Conservation (phyloP, 805 yeast species). For the Pichia ethanolica region DNA sequence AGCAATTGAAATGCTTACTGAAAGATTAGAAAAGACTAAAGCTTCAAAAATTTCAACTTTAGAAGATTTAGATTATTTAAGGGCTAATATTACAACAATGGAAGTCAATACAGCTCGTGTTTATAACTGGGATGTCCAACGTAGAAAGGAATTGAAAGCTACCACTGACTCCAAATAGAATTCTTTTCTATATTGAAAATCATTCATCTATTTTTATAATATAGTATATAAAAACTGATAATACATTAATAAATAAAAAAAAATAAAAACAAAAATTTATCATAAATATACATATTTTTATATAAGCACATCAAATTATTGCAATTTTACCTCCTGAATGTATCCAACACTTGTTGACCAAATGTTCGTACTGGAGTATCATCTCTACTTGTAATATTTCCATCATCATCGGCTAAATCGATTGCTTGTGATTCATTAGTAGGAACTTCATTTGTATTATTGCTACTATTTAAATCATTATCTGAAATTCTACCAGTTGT, state of each 20-base stretch:
- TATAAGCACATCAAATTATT: no score
- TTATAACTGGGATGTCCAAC: conserved; percentile 82
- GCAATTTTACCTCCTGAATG: conserved; percentile 34
- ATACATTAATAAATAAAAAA: no score
- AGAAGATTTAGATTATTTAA: conserved; percentile 76
- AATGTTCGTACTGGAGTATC: conserved; percentile 60
- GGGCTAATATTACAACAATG: conserved; percentile 92
- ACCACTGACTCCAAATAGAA: background rate
- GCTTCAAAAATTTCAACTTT: conserved; percentile 54
- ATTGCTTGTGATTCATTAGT: conserved; percentile 17
- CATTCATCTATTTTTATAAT: no score
- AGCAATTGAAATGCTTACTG: conserved; percentile 62
- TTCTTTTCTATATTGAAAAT: background rate
- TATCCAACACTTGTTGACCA: conserved; percentile 53
- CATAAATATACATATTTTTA: no score
- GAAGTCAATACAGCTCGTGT: conserved; percentile 94
- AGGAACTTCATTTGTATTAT: conserved; percentile 8
- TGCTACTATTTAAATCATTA: background rate
- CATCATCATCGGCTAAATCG: conserved; percentile 2
- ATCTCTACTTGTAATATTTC: conserved; percentile 26
- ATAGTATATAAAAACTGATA: no score
- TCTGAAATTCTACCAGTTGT: background rate
- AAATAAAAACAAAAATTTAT: no score
- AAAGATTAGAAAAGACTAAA: conserved; percentile 57
- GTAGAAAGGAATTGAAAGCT: conserved; percentile 45